Evolutionary conservation across 495 filamentous ascomycete species (phyloP), one percentile per base, ranked within the genome.

Genomic region (Tuber umbilicatum): DNA sequence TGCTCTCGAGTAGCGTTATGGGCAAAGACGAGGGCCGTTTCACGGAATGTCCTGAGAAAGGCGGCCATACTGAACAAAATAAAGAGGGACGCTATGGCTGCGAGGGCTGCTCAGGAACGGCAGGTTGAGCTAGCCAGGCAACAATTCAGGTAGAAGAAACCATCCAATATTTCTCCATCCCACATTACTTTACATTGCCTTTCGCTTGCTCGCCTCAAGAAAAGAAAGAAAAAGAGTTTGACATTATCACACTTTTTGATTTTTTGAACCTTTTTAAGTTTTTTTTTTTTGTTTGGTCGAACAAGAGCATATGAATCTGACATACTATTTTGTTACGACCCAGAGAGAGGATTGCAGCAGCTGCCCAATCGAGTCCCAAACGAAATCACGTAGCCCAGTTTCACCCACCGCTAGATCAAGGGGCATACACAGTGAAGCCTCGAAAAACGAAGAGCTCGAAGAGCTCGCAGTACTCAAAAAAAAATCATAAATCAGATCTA

Each of bases 1-100:
- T 80, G 79, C 42, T 85, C 85, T 72, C 90, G 87, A 82, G 85
- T 89, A 27, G 87, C 90, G 27, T 79, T 89, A 64, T 89, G 89
- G 85, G 80, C 80, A 55, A 82, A 77, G 47, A 74, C 73, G 17
- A 73, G 80, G 69, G 74, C 74, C 37, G 77, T 79, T 40, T 72
- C 77, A 23, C 73, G 80, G 60, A 71, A 82, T 68, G 73, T 78
- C 40, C 68, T 82, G 68, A 76, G 81, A 38, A 82, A 82, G 73
- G 80, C 80, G 37, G 81, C 81, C 27, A 82, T 82, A 73, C 68
- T 82, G 41, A 82, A 82, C 73, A 82, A 82, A 79, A 82, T 82
- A 75, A 82, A 78, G 60, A 75, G 81, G 41, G 81, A 82, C 73
- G 74, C 80, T 43, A 80, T 80, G 80, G 81, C 78, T 47, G 75